Conservation (phyloP, 2,329 filamentous ascomycete species). For the Blastomyces parvus region DNA sequence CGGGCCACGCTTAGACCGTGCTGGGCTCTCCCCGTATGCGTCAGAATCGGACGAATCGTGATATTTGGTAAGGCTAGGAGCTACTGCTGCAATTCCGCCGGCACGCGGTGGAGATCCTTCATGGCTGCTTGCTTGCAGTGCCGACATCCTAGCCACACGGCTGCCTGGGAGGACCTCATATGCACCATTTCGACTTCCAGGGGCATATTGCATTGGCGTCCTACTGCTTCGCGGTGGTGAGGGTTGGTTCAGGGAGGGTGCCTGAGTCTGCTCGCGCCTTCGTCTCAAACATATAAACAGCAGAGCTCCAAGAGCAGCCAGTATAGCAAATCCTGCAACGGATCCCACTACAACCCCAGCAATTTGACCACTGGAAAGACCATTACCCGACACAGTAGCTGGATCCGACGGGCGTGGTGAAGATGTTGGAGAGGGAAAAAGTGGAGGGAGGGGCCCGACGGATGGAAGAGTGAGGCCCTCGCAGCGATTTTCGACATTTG, state of each 20-base stretch:
- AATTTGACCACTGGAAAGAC: conserved; percentile 48
- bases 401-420: conserved; percentile 46
- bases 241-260: conserved; percentile 82
- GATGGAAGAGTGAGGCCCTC: conserved; percentile 66
- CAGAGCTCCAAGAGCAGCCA: conserved; percentile 55
- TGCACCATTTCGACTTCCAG: conserved; percentile 35
- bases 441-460: conserved; percentile 48
- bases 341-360: conserved; percentile 83
- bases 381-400: conserved; percentile 21
- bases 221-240: conserved; percentile 50
- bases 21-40: conserved; percentile 60
- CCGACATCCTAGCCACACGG: conserved; percentile 91
- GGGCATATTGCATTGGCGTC: conserved; percentile 36
- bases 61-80: conserved; percentile 34
- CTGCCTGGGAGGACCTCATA: conserved; percentile 75
- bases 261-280: conserved; percentile 51
- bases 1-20: conserved; percentile 44
- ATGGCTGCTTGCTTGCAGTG: conserved; percentile 64
- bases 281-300: conserved; percentile 51
- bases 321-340: conserved; percentile 57
- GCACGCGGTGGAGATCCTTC: conserved; percentile 47
- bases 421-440: conserved; percentile 56
- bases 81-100: conserved; percentile 35
- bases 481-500: conserved; percentile 65
- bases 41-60: conserved; percentile 52